A percentile compares a stretch with the other conserved stretches of the same genome.
Conservation (phyloP, 139 green algal species). For the Chlamydomonas schloesseri region DNA sequence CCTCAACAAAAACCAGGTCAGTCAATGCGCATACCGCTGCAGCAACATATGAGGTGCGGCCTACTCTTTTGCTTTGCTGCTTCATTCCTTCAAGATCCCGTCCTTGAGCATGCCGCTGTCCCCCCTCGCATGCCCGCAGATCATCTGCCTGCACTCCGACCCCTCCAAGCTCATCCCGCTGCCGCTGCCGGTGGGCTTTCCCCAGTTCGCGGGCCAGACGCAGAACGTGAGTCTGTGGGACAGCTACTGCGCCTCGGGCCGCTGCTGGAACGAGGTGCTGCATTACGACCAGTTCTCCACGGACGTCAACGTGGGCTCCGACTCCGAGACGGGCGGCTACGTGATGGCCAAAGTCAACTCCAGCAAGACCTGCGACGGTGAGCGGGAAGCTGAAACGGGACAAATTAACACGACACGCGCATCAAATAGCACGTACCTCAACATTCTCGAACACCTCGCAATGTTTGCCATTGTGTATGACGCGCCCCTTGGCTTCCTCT, state of each 20-base stretch:
- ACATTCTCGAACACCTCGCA: too few species aligned
- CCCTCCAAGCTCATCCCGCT: neutral
- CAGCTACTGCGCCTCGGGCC: neutral
- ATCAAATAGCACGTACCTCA: too few species aligned
- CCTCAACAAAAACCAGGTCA: conserved; percentile 41
- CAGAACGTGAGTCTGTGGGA: conserved; percentile 11
- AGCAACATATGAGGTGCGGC: too few species aligned
- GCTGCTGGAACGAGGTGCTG: conserved; percentile 35
- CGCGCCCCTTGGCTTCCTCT: too few species aligned
- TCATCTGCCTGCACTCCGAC: conserved; percentile 21
- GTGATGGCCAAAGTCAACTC: conserved; percentile 38
- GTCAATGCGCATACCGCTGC: neutral
- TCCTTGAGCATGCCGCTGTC: too few species aligned
- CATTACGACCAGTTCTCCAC: conserved; percentile 31
- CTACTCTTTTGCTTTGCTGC: too few species aligned
- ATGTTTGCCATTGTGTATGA: too few species aligned
- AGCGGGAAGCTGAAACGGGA: neutral
- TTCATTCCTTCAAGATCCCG: too few species aligned
- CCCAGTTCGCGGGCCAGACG: neutral
- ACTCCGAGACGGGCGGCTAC: conserved; percentile 18
- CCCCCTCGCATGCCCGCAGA: neutral
- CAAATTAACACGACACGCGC: too few species aligned
- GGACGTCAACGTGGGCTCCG: conserved; percentile 29
- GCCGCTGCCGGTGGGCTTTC: conserved; percentile 26
- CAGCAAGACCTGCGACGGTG: conserved; percentile 39